Evolutionary conservation across 1,139 yeast genomes (phyloP).

Genomic region (Yamadazyma diospyri): DNA sequence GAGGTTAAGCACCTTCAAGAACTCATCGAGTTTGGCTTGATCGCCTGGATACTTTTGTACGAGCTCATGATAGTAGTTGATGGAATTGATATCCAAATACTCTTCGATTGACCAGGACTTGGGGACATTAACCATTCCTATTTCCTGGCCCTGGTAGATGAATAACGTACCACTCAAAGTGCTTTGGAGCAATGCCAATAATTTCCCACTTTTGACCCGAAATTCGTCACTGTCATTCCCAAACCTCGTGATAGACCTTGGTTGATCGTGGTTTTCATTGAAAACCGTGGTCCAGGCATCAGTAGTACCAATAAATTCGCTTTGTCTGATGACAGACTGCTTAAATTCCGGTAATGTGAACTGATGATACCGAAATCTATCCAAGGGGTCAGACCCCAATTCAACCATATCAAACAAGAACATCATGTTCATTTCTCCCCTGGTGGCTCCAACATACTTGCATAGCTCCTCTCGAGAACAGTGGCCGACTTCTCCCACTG

Average conservation of each 20-base stretch:
- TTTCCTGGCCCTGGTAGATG: constrained; percentile 61
- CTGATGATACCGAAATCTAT: constrained; percentile 35
- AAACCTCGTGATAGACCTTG: constrained; percentile 52
- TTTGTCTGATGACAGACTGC: constrained; percentile 27
- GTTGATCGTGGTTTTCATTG: constrained; percentile 59
- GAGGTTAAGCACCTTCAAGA: constrained; percentile 29
- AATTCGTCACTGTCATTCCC: constrained; percentile 36
- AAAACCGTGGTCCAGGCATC: constrained; percentile 59
- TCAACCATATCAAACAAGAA: constrained; percentile 49
- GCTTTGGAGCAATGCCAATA: constrained; percentile 44
- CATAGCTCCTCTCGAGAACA: constrained; percentile 41
- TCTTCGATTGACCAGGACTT: constrained; percentile 46
- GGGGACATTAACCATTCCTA: constrained; percentile 51
- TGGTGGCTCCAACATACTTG: constrained; percentile 47
- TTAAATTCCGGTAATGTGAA: constrained; percentile 44
- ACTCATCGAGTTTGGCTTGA: constrained; percentile 24
- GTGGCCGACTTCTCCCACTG: constrained; percentile 57
- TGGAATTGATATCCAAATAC: constrained; percentile 48
- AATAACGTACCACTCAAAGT: constrained; percentile 57
- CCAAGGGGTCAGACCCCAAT: constrained; percentile 34
- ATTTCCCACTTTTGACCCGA: constrained; percentile 39
- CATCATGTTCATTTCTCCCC: constrained; percentile 51
- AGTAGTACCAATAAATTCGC: constrained; percentile 41
- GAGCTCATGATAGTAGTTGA: constrained; percentile 36
- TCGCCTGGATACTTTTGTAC: constrained; percentile 33